Percentiles rank a stretch among this genome's conserved stretches.
Evolutionary conservation across 257 asterid species (phyloP).

Genomic region (Galeopsis tetrahit): DNA sequence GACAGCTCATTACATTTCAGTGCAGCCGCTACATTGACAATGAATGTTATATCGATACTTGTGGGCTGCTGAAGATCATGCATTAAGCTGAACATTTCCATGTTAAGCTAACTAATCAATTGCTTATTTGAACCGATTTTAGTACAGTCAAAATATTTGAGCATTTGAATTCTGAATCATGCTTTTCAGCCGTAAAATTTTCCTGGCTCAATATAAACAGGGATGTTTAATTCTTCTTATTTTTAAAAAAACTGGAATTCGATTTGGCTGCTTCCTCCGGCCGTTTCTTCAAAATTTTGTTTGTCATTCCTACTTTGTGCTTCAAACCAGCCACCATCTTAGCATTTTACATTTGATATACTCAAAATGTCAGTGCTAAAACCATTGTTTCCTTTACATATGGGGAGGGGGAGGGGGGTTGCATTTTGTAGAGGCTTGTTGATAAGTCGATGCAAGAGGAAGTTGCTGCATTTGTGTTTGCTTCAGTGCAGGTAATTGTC

Average conservation of each 20-base stretch:
- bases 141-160: background rate
- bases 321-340: background rate
- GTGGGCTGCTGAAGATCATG: constrained; percentile 23
- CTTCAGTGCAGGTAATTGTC: constrained; percentile 29
- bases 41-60: constrained; percentile 11
- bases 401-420: constrained; percentile 22
- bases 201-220: background rate
- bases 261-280: background rate
- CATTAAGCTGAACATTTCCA: constrained; percentile 3
- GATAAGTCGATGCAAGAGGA: constrained; percentile 33
- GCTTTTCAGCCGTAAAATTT: constrained; percentile 4
- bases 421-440: constrained; percentile 27
- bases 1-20: constrained; percentile 41
- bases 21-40: constrained; percentile 31
- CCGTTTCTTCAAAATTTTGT: constrained; percentile 9
- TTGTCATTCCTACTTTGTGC: background rate
- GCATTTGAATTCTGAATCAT: constrained; percentile 9
- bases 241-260: background rate
- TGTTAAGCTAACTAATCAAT: constrained; percentile 8
- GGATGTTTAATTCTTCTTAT: background rate
- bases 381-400: background rate
- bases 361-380: constrained; percentile 13
- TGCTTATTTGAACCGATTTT: constrained; percentile 17
- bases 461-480: constrained; percentile 30
- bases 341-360: background rate